Base-by-base conservation (phyloP, 768 basidiomycete genomes). In the Cystofilobasidium ferigula region DNA sequence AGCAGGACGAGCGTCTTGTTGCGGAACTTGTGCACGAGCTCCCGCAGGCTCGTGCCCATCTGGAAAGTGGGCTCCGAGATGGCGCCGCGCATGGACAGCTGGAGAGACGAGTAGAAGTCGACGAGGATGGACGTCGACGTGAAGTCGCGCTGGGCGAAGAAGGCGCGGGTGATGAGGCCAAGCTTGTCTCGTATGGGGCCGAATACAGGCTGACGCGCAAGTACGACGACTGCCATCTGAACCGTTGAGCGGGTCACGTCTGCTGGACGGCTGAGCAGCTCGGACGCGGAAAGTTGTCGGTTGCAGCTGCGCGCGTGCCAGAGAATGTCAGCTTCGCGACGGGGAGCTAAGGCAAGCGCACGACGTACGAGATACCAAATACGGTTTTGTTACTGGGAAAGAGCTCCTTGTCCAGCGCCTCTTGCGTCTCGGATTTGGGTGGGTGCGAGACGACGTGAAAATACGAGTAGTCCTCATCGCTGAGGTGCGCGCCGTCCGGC, bases 161-260 rank as follows among this genome's bases (percentile, higher is more conserved):
- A 80, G 2, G 94, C 87, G 16, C 86, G 82, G 0, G 95, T 99
- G 35, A 99, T 88, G 2, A 98, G 89, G 22, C 94, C 90, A 0
- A 99, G 80, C 71, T 90, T 92, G 72, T 97, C 93, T 43, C 89
- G 89, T 63, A 28, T 57, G 36, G 30, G 42, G n/a, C 16, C 78
- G 69, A 77, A 77, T 8, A 77, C 72, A 4, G 76, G 76, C 67
- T 77, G 76, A 24, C 74, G 75, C 4, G 90, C 92, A 40, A 99
- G 80, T 3, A 99, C 88, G 0, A 98, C 90, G 3, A 99, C 89
- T 0, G 95, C 93, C 74, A 98, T 99, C 76, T 99, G 95, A 0
- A 99, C 95, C 12, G 86, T 98, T 6, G 88, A 90, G 20, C 95
- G 85, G 6, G 95, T 98, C 22, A 98, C 89, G 69, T 95, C 93